phyloP scores from a whole-genome alignment of 177 flowering plant species.

The Tripterygium wilfordii region DNA sequence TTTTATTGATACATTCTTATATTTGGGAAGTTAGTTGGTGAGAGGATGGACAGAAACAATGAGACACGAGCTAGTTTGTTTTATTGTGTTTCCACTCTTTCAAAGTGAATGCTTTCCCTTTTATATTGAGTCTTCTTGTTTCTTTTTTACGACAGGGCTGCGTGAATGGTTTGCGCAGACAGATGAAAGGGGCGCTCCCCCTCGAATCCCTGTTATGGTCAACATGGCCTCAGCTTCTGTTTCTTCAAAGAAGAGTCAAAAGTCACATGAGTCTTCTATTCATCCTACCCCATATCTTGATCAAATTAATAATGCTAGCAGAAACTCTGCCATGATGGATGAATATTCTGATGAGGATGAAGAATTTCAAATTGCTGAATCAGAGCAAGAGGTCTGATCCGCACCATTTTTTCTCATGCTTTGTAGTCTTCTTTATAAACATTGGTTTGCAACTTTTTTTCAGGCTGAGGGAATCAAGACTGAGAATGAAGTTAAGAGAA shows the following conservation, averaged over 20 bases:
- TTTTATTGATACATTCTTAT: too few relatives aligned
- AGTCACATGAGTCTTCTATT: conserved; percentile 34
- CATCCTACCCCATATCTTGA: conserved; percentile 46
- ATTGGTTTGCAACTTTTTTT: too few relatives aligned
- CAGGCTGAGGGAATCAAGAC: conserved; percentile 31
- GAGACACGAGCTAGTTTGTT: too few relatives aligned
- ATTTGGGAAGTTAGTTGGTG: too few relatives aligned
- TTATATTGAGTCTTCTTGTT: neutral
- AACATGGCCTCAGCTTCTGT: conserved; percentile 74
- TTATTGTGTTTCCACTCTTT: too few relatives aligned
- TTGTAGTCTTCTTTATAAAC: too few relatives aligned
- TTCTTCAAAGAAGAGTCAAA: conserved; percentile 50
- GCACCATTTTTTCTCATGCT: too few relatives aligned
- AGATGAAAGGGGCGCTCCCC: conserved; percentile 71
- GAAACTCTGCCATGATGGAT: conserved; percentile 78
- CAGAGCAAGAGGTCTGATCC: conserved; percentile 73
- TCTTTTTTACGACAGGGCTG: conserved; percentile 48
- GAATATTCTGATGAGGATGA: conserved; percentile 97
- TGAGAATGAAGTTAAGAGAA: conserved; percentile 48
- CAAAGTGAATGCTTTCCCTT: neutral
- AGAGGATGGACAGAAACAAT: too few relatives aligned
- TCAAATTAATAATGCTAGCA: conserved; percentile 51
- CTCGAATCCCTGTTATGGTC: conserved; percentile 90
- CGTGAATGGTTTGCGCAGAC: conserved; percentile 97
- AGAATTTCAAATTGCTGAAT: conserved; percentile 69